Evolutionary conservation across 257 asterid genomes (phyloP).

Genomic region (Salvia splendens): DNA sequence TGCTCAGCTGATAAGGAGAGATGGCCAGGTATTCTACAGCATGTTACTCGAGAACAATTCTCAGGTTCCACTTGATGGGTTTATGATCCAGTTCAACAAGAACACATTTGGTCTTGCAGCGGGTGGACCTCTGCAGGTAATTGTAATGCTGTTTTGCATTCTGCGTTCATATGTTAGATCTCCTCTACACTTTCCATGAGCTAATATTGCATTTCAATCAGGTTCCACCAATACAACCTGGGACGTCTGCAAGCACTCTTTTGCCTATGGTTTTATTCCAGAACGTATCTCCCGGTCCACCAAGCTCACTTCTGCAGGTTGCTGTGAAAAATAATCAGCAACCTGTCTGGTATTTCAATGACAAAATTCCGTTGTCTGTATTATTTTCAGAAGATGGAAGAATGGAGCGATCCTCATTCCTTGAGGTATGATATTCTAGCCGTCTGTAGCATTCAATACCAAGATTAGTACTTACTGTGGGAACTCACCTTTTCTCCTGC

Average conservation of each 20-base stretch:
- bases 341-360: slow-evolving; percentile 94
- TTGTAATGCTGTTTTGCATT: slow-evolving; percentile 9
- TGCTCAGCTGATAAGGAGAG: slow-evolving; percentile 83
- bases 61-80: slow-evolving; percentile 83
- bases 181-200: background rate
- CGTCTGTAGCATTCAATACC: background rate
- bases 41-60: slow-evolving; percentile 89
- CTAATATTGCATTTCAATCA: slow-evolving; percentile 38
- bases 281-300: slow-evolving; percentile 80
- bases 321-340: slow-evolving; percentile 98
- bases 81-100: slow-evolving; percentile 98
- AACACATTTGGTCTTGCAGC: slow-evolving; percentile 97
- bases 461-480: slow-evolving; percentile 8
- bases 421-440: slow-evolving; percentile 58
- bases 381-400: slow-evolving; percentile 83
- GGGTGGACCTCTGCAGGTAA: slow-evolving; percentile 87
- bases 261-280: slow-evolving; percentile 93
- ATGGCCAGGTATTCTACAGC: slow-evolving; percentile 88
- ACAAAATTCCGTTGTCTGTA: slow-evolving; percentile 61
- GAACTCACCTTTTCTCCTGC: slow-evolving; percentile 22
- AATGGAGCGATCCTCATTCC: slow-evolving; percentile 89
- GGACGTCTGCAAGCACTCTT: slow-evolving; percentile 75
- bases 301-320: slow-evolving; percentile 81
- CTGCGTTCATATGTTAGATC: background rate
- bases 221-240: slow-evolving; percentile 87